Evolutionary conservation across 163 green algal genomes (phyloP).

Genomic region (Scenedesmus sp.): DNA sequence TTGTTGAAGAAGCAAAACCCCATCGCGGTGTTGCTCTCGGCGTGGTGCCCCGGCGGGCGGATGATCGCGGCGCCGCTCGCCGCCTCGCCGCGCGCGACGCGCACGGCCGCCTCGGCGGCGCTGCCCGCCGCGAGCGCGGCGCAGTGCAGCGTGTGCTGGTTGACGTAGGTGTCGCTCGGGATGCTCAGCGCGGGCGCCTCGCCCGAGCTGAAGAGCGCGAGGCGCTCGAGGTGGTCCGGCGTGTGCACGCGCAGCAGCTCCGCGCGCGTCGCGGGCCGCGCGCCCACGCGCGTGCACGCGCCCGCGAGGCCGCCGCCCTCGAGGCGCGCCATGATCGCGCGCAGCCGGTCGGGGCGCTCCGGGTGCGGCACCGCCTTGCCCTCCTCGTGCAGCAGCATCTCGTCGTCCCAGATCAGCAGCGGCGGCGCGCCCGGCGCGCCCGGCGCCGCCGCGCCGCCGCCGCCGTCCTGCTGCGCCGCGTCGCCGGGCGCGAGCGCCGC

Average conservation of each 20-base stretch:
- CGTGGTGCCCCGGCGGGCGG: slow-evolving; percentile 92
- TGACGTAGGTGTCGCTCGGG: slow-evolving; percentile 56
- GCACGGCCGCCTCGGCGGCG: slow-evolving; percentile 53
- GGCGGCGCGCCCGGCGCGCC: neutral
- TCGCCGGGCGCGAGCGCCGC: neutral
- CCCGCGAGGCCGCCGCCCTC: slow-evolving; percentile 53
- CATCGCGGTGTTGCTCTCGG: slow-evolving; percentile 82
- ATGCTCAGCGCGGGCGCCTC: slow-evolving; percentile 1
- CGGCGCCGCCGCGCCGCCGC: neutral
- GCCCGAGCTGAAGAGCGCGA: slow-evolving; percentile 49
- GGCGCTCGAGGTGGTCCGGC: slow-evolving; percentile 15
- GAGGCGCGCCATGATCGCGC: slow-evolving; percentile 74
- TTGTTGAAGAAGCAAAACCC: slow-evolving; percentile 99
- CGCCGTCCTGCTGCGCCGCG: neutral
- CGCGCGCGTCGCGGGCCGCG: slow-evolving; percentile 17
- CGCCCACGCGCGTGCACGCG: slow-evolving; percentile 16
- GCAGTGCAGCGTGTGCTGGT: slow-evolving; percentile 58
- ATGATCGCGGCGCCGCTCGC: slow-evolving; percentile 80
- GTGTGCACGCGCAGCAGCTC: slow-evolving; percentile 47
- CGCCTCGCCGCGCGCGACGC: slow-evolving; percentile 48
- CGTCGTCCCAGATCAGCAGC: slow-evolving; percentile 42
- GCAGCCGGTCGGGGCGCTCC: slow-evolving; percentile 80
- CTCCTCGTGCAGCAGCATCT: slow-evolving; percentile 45
- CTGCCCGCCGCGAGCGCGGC: slow-evolving; percentile 61
- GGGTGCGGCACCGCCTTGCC: slow-evolving; percentile 62